Percentiles rank a stretch among this genome's conserved stretches.
Conservation (phyloP, 148 eudicot species). For the Polygonum maritimum region DNA sequence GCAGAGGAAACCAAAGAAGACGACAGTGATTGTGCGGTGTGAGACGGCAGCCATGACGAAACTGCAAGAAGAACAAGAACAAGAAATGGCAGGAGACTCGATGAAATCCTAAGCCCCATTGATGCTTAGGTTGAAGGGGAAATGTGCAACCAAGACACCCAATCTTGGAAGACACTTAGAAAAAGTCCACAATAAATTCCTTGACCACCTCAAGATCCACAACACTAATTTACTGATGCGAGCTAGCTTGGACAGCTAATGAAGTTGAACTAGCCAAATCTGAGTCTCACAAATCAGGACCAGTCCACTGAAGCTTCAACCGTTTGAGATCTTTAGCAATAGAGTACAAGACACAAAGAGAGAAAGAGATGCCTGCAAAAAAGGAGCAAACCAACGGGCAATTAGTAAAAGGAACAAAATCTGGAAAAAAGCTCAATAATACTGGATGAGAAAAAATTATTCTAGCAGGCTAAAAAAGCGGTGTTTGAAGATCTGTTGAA, state of each 20-base stretch:
- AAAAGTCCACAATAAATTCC: background rate
- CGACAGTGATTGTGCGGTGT: constrained; percentile 31
- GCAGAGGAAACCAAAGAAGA: constrained; percentile 21
- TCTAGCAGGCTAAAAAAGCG: background rate
- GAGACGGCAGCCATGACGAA: constrained; percentile 26
- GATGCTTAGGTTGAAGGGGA: constrained; percentile 10
- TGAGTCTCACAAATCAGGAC: background rate
- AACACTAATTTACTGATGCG: background rate
- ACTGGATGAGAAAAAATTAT: background rate
- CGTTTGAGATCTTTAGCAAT: constrained; percentile 1
- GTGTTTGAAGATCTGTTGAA: constrained; percentile 12
- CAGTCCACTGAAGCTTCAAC: constrained; percentile 6
- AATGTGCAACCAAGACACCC: background rate
- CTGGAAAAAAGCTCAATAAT: background rate
- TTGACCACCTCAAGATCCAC: constrained; percentile 7
- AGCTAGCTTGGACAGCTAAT: background rate
- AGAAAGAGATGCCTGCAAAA: constrained; percentile 9
- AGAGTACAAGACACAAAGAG: constrained; percentile 1
- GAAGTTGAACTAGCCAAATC: constrained; percentile 8
- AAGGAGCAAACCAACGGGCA: constrained; percentile 16
- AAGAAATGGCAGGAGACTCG: constrained; percentile 33
- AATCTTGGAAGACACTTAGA: background rate
- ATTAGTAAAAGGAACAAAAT: constrained; percentile 6
- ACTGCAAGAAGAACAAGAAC: constrained; percentile 26
- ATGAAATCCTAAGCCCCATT: constrained; percentile 31